Evolutionary conservation across 1,284 basidiomycete genomes (phyloP).

Genomic region (Phenoliferia sp.): DNA sequence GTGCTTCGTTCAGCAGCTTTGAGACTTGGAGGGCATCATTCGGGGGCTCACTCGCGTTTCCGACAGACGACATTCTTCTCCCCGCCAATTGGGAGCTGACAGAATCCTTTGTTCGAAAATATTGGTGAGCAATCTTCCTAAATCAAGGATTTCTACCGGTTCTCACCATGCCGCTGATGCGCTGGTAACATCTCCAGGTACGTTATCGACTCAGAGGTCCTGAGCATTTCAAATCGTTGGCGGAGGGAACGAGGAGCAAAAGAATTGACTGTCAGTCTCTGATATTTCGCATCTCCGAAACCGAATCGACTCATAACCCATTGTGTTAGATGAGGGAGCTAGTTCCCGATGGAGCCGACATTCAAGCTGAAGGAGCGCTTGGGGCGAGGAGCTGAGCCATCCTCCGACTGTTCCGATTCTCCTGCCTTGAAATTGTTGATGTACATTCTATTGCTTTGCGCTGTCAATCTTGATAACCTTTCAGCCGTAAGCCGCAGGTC

Average conservation of each 20-base stretch:
- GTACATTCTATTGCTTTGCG: no score
- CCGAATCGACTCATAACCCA: no score
- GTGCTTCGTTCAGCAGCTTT: not conserved
- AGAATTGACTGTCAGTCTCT: conserved; percentile 47
- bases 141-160: no score
- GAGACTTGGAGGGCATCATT: no score
- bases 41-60: not conserved
- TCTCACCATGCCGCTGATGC: not conserved
- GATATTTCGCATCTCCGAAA: no score
- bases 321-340: not conserved
- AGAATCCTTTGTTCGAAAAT: conserved; percentile 73
- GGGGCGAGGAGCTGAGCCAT: not conserved
- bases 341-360: not conserved
- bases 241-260: conserved; percentile 64
- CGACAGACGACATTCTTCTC: conserved; percentile 65
- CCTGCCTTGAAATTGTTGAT: no score
- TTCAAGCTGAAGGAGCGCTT: not conserved
- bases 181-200: conserved; percentile 11
- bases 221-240: conserved; percentile 54
- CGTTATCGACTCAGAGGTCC: conserved; percentile 42
- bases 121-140: conserved; percentile 55
- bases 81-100: conserved; percentile 83
- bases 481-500: no score
- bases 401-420: no score
- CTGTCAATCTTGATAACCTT: no score